Evolutionary conservation across 2,329 filamentous ascomycete genomes (phyloP), one percentile per base, ranked within the genome.

Genomic region (Davidsoniella virescens): DNA sequence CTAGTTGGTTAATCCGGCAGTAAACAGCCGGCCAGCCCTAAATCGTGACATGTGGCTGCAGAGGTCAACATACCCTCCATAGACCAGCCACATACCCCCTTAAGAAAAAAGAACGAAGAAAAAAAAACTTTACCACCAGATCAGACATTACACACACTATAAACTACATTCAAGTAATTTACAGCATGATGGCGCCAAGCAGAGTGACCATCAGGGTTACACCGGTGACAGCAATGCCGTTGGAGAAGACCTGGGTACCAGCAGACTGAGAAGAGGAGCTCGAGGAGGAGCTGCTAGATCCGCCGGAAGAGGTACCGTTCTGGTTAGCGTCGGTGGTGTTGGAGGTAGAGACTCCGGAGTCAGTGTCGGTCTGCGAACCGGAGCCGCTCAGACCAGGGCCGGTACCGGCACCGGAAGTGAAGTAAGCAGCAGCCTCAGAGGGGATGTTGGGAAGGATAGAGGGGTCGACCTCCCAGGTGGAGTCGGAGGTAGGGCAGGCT

Each of bases 291-390:
- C 37, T 40, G 18, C 9, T 41, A 26, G 47, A 18, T 20, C 44
- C 41, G 7, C 44, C 41, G 17, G 50, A 48, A 2, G 44, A 40
- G 18, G 46, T 51, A 26, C 53, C 54, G 46, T 45, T 48, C 44
- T 50, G 37, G 45, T 61, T 52, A 23, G 63, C 64, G 36, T 57
- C 55, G 26, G 63, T 64, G 47, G 59, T 60, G 55, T 65, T 65
- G 51, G 63, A 65, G 14, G 70, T 71, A 38, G 71, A 70, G 16
- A 68, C 68, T 42, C 70, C 66, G 49, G 67, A 64, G 58, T 64
- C 67, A 5, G 63, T 65, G 9, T 69, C 67, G 46, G 70, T 67
- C 64, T 78, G 74, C 18, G 75, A 78, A 20, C 75, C 75, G 17
- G 60, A 57, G 5, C 73, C 73, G 3, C 62, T 62, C 14, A 78